phyloP scores from a whole-genome alignment of 192 early-diverging fungal species.

The Coemansia sp. region DNA sequence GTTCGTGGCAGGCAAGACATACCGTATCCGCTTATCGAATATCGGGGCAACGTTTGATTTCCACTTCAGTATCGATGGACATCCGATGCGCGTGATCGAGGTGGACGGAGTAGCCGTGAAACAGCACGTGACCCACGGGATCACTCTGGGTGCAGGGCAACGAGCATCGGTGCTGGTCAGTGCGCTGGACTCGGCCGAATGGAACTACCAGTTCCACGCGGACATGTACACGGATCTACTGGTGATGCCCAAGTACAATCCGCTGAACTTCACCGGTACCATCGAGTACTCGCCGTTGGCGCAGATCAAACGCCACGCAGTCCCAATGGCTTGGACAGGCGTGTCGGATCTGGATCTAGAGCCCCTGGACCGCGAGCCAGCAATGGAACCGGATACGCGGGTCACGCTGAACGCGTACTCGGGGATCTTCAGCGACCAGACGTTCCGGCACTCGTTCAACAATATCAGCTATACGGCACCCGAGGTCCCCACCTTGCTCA shows the following conservation, averaged over 20 bases:
- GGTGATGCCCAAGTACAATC: constrained; percentile 56
- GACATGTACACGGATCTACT: constrained; percentile 74
- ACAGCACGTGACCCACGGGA: constrained; percentile 53
- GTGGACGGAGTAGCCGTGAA: constrained; percentile 69
- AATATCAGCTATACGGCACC: constrained; percentile 64
- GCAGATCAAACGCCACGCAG: constrained; percentile 10
- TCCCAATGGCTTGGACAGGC: constrained; percentile 21
- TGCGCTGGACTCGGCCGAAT: constrained; percentile 50
- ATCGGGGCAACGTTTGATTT: constrained; percentile 72
- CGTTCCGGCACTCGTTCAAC: constrained; percentile 81
- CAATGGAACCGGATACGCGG: constrained; percentile 45
- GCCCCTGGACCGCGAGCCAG: constrained; percentile 49
- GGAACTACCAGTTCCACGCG: constrained; percentile 71
- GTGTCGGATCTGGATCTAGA: constrained; percentile 62
- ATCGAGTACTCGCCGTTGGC: constrained; percentile 54
- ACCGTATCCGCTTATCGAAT: constrained; percentile 76
- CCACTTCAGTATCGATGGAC: constrained; percentile 75
- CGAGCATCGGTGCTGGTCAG: constrained; percentile 76
- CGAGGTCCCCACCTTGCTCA: constrained; percentile 62
- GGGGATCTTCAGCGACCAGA: constrained; percentile 67
- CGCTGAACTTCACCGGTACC: constrained; percentile 60
- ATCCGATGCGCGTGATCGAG: constrained; percentile 77
- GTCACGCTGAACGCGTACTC: constrained; percentile 57
- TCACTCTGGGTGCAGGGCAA: constrained; percentile 68
- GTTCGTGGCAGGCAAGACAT: constrained; percentile 74